Base-by-base conservation (phyloP, 2,329 filamentous ascomycete genomes). In the Hawksworthiomyces lignivorus region DNA sequence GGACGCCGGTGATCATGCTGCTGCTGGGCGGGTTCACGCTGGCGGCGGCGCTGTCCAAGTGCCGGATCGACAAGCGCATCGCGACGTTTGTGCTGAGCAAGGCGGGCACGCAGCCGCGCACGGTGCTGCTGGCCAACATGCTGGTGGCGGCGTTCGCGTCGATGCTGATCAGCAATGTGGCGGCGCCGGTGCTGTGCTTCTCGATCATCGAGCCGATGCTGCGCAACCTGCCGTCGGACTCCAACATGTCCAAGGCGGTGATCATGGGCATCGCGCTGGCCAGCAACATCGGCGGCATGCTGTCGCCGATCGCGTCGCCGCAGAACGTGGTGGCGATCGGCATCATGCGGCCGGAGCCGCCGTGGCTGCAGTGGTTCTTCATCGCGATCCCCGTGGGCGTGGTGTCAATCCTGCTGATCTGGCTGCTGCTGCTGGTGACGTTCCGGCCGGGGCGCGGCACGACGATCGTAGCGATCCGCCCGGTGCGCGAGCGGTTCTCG, bases 91-190 rank as follows among this genome's bases (percentile, higher is more conserved):
- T 98, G 21, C 73, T 98, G 26, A 95, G 88, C 69, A 97, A 95
- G 67, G 92, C 92, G 8, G 92, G 92, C 7, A 96, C 92, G 4
- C 84, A 82, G 54, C 92, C 92, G 9, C 75, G 82, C 42, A 90
- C 86, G 3, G 92, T 98, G 4, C 72, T 98, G 5, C 65, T 98
- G n/a, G 92, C 90, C 41, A 96, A 90, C 65, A 98, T 98, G 92
- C 89, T 96, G 54, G 92, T 98, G 31, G 89, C 90, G 42, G 94
- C 92, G 56, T 94, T 98, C 60, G 84, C 94, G 8, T 96, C 88
- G 54, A 98, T 98, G 92, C 87, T 94, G 72, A 97, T 98, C 56
- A 95, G 88, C 65, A 98, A 98, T 53, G 94, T 98, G 21, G 92
- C 92, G 1, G 90, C 94, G 2, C 92, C 92, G 0, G 92, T 98